phyloP scores from a whole-genome alignment of 176 grass and related monocot genomes.

The Oryza nivara region DNA sequence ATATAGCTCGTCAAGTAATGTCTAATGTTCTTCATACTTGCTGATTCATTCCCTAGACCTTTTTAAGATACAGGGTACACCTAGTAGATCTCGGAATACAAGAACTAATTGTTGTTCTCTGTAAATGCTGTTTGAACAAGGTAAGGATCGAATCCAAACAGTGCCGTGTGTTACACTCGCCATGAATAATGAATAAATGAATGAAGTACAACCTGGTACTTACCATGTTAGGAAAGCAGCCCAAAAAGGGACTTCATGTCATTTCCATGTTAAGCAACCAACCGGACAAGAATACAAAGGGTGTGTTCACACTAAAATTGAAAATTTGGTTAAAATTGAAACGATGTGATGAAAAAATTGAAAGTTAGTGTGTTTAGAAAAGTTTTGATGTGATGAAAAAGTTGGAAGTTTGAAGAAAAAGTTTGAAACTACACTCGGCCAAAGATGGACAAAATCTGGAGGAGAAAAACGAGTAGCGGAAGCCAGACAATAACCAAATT shows the following conservation, averaged over 20 bases:
- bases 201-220: background rate
- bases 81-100: background rate
- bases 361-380: too few species aligned
- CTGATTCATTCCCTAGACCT: too few species aligned
- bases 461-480: background rate
- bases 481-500: background rate
- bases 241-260: background rate
- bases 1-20: too few species aligned
- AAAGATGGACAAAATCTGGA: background rate
- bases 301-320: too few species aligned
- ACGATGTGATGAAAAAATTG: too few species aligned
- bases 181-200: background rate
- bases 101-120: background rate
- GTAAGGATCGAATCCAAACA: background rate
- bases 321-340: too few species aligned
- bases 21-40: too few species aligned
- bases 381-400: too few species aligned
- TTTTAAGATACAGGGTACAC: too few species aligned
- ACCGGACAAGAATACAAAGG: background rate
- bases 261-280: background rate
- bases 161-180: background rate
- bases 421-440: too few species aligned
- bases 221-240: background rate
- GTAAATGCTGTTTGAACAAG: background rate
- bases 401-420: too few species aligned